Evolutionary conservation across 208 protist species (phyloP), one percentile per base, ranked within the genome.

Genomic region (Leishmania tarentolae): DNA sequence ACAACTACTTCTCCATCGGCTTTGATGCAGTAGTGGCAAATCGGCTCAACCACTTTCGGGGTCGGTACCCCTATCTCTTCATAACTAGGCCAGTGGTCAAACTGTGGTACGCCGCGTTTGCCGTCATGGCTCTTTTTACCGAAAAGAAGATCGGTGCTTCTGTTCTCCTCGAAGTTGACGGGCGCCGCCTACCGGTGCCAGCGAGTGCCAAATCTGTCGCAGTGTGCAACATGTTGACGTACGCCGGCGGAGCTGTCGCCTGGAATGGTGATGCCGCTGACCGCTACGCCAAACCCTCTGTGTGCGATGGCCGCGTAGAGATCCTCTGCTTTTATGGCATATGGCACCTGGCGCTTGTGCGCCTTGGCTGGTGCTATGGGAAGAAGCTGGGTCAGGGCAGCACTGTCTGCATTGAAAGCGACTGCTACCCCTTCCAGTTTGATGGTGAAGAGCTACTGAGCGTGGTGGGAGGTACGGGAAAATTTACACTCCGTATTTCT

Each of bases 1-100:
- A 90, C 84, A 93, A 95, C 78, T 95, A 93, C 79, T 93, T 95
- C 74, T 93, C 90, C 37, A 80, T 95, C 68, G 86, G 91, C 44
- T 93, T 93, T 61, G 91, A 95, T 73, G 91, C 90, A 1, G 80
- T 76, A 9, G 83, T 91, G 53, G 90, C 86, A 9, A 82, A 76
- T 53, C 52, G 85, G 0, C 83, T 92, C 17, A 86, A 88, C 80
- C 71, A 17, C 19, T 90, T 92, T 57, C 86, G 88, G 9, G n/a
- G 84, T 1, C 42, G 81, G 2, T 78, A 91, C 66, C 90, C 87
- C 2, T 35, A 72, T 31, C 71, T 87, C 35, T 95, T 91, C 75
- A 47, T 74, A 37, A 87, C 87, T 6, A 81, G 89, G 15, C 85
- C 87, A 11, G 63, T 92, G 0, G 84, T 90, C 24, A 95, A 95